Percentiles rank a stretch among this genome's conserved stretches.
phyloP scores from a whole-genome alignment of 2,329 filamentous ascomycete species.

The Hypoxylon sp. region DNA sequence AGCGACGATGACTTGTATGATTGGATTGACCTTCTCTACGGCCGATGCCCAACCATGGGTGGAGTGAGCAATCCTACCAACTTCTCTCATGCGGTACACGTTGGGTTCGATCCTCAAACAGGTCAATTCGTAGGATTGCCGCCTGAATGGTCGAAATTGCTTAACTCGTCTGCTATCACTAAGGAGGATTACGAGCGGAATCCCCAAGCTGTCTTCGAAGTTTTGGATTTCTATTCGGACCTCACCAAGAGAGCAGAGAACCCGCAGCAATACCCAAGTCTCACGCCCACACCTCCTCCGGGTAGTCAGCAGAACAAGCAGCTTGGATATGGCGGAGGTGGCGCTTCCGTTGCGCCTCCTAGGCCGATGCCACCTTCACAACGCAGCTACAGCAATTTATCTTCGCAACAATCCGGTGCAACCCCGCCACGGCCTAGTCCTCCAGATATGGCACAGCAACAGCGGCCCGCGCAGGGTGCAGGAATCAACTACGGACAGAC shows the following conservation, averaged over 20 bases:
- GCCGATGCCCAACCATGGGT: slow-evolving; percentile 95
- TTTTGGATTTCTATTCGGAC: slow-evolving; percentile 87
- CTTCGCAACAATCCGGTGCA: slow-evolving; percentile 56
- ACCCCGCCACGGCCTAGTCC: slow-evolving; percentile 62
- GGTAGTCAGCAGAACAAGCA: slow-evolving; percentile 72
- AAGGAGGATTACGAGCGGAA: slow-evolving; percentile 99
- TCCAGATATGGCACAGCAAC: slow-evolving; percentile 63
- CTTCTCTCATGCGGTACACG: slow-evolving; percentile 96
- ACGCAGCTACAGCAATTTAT: slow-evolving; percentile 57
- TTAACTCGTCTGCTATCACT: slow-evolving; percentile 96
- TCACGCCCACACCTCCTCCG: slow-evolving; percentile 76
- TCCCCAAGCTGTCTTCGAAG: slow-evolving; percentile 86
- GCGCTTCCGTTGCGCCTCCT: slow-evolving; percentile 75
- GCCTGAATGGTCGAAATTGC: slow-evolving; percentile 95
- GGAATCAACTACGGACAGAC: slow-evolving; percentile 66
- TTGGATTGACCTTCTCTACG: slow-evolving; percentile 99
- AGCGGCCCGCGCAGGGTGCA: slow-evolving; percentile 71
- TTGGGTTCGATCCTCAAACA: slow-evolving; percentile 95
- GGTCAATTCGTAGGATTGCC: slow-evolving; percentile 96
- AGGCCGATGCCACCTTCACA: slow-evolving; percentile 74
- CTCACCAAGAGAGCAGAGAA: slow-evolving; percentile 83
- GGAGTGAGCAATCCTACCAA: slow-evolving; percentile 99
- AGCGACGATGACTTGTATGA: slow-evolving; percentile 97
- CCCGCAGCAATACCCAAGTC: slow-evolving; percentile 75
- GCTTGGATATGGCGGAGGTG: slow-evolving; percentile 70